Evolutionary conservation across 352 stramenopile genomes (phyloP), one percentile per base, ranked within the genome.

Genomic region (Elongisporangium prolatum): DNA sequence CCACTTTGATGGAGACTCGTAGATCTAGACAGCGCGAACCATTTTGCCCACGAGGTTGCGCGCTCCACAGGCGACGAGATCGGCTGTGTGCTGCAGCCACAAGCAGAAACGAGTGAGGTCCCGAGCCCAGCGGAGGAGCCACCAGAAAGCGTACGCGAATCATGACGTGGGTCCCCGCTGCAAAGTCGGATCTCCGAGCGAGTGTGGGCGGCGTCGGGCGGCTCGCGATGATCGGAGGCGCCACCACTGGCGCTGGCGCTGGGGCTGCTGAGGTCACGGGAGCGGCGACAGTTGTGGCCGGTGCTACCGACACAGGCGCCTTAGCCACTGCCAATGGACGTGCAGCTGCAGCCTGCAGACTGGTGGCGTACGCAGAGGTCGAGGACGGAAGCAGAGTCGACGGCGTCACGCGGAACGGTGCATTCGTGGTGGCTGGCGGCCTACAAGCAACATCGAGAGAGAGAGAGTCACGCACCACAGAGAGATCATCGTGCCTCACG

Each of bases 21-120:
- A 40, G 28, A 14, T 9, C 1, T 6, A 55, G 2, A 47, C 4
- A 11, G n/a, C 38, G 47, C 1, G n/a, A 20, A 49, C 8, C 7
- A 13, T 4, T 24, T 38, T 20, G 25, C 80, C 78, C 1, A 82
- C 80, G 37, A 92, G 64, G 60, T 90, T 88, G 3, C 78, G 74
- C n/a, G 78, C 80, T 50, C 83, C 83, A 60, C 80, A 92, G 0
- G 83, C 80, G 20, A 92, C 70, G 14, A 92, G 65, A 57, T 92
- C 83, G 0, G 78, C 70, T 17, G 83, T 89, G 67, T 81, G 80
- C 83, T 92, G 51, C 34, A 57, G 28, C 20, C 21, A 2, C 13
- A 17, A 21, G 5, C 48, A 6, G 17, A 28, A 44, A 47, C n/a
- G 5, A 22, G 21, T 14, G 17, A 52, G 17, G 20, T 16, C 8